Base-by-base conservation (phyloP, 2,329 filamentous ascomycete genomes). In the Talaromyces sp. region DNA sequence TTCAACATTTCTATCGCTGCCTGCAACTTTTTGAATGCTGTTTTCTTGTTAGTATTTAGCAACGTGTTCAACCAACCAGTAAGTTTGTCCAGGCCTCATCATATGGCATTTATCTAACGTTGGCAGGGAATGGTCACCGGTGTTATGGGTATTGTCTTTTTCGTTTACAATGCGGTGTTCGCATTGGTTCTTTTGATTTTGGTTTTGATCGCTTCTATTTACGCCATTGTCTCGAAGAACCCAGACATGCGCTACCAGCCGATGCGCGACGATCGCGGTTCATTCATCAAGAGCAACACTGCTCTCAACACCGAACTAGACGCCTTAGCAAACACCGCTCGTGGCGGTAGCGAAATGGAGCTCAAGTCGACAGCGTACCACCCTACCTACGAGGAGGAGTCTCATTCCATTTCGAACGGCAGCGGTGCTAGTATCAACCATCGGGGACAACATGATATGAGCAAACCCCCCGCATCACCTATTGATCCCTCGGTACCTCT, bases 281-380 rank as follows among this genome's bases (percentile, higher is more conserved):
- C 93, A 10, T 97, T 98, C 81, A 97, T 97, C 88, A 97, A 97
- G 83, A 97, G 93, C 14, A 91, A 95, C 77, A 91, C 91, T 5
- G 89, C 94, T 73, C 82, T 97, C 62, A 86, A 90, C 4, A 96
- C 93, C 8, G 93, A 97, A 79, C 85, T 97, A 60, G 93, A 97
- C 76, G 93, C 93, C 9, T 82, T 97, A 65, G 93, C 91, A 69
- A 91, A 91, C 16, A 96, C 93, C 5, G 93, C 93, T 39, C 89
- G 93, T 73, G 93, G 93, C 65, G 93, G 96, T 48, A 92, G 96
- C 75, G 74, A 78, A 67, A 91, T 91, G 62, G 60, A 65, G 50
- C 64, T 62, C 24, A 65, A 65, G 31, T 65, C 64, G 9, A 65
- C 64, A 75, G 74, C 78, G 67, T 91, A 91, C 78, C 84, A 85